Evolutionary conservation across 768 basidiomycete genomes (phyloP).

Genomic region (Termitomyces heimii): DNA sequence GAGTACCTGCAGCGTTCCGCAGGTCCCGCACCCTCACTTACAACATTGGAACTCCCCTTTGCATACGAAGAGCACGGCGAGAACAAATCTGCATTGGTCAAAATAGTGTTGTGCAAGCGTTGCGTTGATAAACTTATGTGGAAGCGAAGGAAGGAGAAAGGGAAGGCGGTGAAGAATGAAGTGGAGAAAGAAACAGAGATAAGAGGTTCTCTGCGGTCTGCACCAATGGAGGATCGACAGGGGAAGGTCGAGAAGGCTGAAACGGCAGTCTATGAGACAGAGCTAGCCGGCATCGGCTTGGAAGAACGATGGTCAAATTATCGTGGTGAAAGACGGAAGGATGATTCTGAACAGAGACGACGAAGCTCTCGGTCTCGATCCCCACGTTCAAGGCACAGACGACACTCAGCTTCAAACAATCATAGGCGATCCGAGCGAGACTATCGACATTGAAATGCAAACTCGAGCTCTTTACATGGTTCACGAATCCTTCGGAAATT

Average conservation of each 20-base stretch:
- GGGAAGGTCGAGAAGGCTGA: not conserved
- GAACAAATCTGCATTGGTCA: constrained; percentile 78
- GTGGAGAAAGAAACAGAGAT: constrained; percentile 9
- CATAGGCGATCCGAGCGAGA: constrained; percentile 1
- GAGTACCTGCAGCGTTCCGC: constrained; percentile 12
- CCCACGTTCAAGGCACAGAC: constrained; percentile 16
- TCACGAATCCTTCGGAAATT: not conserved
- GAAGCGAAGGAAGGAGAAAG: constrained; percentile 70
- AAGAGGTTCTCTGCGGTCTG: not conserved
- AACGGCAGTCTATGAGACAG: not conserved
- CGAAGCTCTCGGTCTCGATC: constrained; percentile 32
- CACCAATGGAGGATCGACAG: not conserved
- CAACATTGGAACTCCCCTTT: constrained; percentile 88
- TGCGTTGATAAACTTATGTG: constrained; percentile 86
- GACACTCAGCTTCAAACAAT: not conserved
- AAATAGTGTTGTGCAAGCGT: constrained; percentile 76
- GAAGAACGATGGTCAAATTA: constrained; percentile 20
- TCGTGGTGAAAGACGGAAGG: constrained; percentile 4
- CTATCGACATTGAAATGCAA: not conserved
- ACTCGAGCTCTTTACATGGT: not conserved
- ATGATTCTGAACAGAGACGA: constrained; percentile 6
- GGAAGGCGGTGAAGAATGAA: constrained; percentile 12
- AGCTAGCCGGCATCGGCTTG: not conserved
- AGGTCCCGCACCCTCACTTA: constrained; percentile 32
- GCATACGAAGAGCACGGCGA: constrained; percentile 77